Conservation (phyloP, 108 stramenopile species). For the Schizochytrium sp. region DNA sequence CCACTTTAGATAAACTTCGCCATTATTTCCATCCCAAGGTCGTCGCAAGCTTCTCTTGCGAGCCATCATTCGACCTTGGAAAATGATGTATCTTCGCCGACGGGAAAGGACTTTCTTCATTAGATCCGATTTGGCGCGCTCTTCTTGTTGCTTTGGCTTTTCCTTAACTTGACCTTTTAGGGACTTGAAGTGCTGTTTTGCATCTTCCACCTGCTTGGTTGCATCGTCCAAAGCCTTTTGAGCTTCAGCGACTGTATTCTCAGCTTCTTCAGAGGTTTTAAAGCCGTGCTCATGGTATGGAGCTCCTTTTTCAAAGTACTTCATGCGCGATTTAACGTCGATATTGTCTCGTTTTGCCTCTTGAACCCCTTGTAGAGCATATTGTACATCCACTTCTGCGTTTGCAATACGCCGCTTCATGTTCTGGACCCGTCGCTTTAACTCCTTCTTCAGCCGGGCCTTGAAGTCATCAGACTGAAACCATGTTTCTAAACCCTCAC, state of each 20-base stretch:
- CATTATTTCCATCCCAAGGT: constrained; percentile 56
- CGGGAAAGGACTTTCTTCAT: background rate
- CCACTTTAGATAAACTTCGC: constrained; percentile 6
- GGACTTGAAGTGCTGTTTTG: background rate
- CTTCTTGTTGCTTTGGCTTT: constrained; percentile 6
- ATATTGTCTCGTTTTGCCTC: background rate
- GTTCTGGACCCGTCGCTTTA: constrained; percentile 17
- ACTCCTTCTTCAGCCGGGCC: constrained; percentile 21
- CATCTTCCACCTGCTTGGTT: background rate
- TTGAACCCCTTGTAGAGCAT: background rate
- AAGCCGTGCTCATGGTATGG: constrained; percentile 44
- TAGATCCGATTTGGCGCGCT: background rate
- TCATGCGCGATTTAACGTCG: background rate
- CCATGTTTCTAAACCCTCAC: constrained; percentile 38
- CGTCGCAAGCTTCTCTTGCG: background rate
- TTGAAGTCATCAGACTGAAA: constrained; percentile 1
- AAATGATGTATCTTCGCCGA: constrained; percentile 19
- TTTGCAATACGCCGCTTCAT: background rate
- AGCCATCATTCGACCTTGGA: constrained; percentile 6
- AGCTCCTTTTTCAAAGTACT: background rate
- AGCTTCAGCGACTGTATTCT: background rate
- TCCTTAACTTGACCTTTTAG: background rate
- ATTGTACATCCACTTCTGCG: background rate
- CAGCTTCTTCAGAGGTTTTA: background rate
- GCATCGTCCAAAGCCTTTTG: constrained; percentile 16